Base-by-base conservation (phyloP, 23 red algal genomes). In the Agarophyton chilense region DNA sequence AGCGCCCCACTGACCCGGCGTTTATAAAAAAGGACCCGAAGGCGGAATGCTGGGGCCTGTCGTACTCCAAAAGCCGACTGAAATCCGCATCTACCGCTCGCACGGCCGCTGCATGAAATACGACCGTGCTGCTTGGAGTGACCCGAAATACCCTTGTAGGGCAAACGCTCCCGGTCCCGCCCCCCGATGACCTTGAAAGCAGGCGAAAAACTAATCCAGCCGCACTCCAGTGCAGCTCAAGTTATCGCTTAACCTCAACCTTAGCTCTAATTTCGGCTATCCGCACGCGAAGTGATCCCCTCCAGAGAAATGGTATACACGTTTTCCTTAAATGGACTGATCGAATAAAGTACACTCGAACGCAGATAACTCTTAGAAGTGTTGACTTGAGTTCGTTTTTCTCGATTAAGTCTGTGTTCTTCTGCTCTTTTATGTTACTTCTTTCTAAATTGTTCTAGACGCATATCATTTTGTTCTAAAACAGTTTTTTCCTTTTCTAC, bases 81-180 rank as follows among this genome's bases (percentile, higher is more conserved):
- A 70, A 14, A 16, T 28, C 19, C 13, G 38, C 1, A 17, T 40
- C 13, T 70, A 70, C 64, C 64, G 64, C 4, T 18, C 34, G 5
- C 64, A 70, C n/a, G 38, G 40, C 28, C 64, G 64, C 10, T 70
- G 64, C 19, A 70, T 41, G 64, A 70, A 70, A 26, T 70, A 33
- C 19, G 64, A 26, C 10, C 36, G 40, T n/a, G 16, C 19, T 18
- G 32, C 64, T 22, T 70, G 34, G 64, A 70, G 34, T 41, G 64
- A 9, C 1, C 17, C 34, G 10, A 4, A 42, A 4, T 33, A 70
- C 19, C 64, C 64, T 5, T 70, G 64, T 26, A 29, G 64, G 4
- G 4, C 19, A 4, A 70, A 16, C 1, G 64, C 40, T 5, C 32
- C 64, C 16, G 19, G 34, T n/a, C n/a, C n/a, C n/a, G n/a, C n/a